A percentile compares a stretch with the other conserved stretches of the same genome.
Conservation (phyloP, 305 asterid genomes). For the Plantago lanceolata region DNA sequence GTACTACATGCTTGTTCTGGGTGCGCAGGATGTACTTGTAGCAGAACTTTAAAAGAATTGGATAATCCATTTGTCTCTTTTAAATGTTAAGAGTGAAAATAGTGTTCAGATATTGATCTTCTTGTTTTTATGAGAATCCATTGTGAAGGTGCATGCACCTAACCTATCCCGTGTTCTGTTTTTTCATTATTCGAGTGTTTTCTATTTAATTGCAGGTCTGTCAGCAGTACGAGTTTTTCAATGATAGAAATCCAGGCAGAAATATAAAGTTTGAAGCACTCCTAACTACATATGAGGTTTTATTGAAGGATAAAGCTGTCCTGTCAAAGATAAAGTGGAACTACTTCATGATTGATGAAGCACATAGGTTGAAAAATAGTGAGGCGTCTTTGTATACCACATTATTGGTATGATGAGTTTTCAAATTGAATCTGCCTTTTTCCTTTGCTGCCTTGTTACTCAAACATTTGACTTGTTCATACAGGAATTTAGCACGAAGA, state of each 20-base stretch:
- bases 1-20: not conserved
- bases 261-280: constrained; percentile 75
- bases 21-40: not conserved
- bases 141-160: constrained; percentile 14
- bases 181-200: constrained; percentile 15
- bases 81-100: not conserved
- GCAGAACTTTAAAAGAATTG: not conserved
- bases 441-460: constrained; percentile 19
- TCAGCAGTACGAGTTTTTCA: constrained; percentile 86
- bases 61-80: not conserved
- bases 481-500: constrained; percentile 95
- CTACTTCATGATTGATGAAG: constrained; percentile 99
- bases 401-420: constrained; percentile 49
- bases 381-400: constrained; percentile 92
- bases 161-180: not conserved
- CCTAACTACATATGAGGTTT: constrained; percentile 91
- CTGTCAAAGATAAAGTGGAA: constrained; percentile 97
- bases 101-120: not conserved
- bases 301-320: constrained; percentile 85
- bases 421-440: constrained; percentile 19
- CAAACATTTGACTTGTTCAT: constrained; percentile 26
- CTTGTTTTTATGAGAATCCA: not conserved
- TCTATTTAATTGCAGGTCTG: constrained; percentile 65
- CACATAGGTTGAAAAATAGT: constrained; percentile 95
- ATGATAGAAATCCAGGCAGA: constrained; percentile 70